Evolutionary conservation across 164 flowering plant genomes (phyloP).

Genomic region (Vitis rotundifolia): DNA sequence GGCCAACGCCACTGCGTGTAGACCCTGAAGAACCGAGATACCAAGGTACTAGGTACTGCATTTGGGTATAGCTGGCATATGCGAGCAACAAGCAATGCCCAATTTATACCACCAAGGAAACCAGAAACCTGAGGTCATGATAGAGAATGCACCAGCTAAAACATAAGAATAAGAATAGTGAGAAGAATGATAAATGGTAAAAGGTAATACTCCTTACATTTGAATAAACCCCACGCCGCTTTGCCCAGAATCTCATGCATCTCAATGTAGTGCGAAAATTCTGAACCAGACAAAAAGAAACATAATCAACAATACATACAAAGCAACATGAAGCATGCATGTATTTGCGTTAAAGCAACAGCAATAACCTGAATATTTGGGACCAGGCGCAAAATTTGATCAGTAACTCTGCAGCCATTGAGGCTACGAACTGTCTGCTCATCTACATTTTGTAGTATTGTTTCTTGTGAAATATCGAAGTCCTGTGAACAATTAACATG

Average conservation of each 20-base stretch:
- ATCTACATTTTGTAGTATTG: constrained; percentile 74
- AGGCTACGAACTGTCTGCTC: constrained; percentile 94
- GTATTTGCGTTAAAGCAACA: not conserved
- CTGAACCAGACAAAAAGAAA: constrained; percentile 36
- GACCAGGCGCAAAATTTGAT: constrained; percentile 77
- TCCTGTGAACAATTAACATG: constrained; percentile 43
- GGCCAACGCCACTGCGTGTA: constrained; percentile 69
- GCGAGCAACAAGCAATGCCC: constrained; percentile 69
- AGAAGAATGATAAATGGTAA: not conserved
- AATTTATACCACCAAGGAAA: constrained; percentile 65
- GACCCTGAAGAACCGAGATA: constrained; percentile 60
- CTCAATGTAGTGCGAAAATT: constrained; percentile 81
- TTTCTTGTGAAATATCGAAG: constrained; percentile 82
- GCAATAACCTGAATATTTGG: constrained; percentile 80
- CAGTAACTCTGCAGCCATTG: constrained; percentile 93
- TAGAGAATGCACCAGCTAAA: not conserved
- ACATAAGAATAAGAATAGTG: too few species aligned
- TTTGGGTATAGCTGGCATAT: constrained; percentile 63
- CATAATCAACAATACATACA: not conserved
- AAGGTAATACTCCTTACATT: constrained; percentile 48
- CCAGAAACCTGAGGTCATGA: constrained; percentile 45
- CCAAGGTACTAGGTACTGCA: constrained; percentile 54
- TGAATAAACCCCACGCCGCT: constrained; percentile 93
- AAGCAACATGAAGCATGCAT: not conserved
- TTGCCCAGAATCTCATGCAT: constrained; percentile 94